A percentile compares a stretch with the other conserved stretches of the same genome.
Conservation (phyloP, 2,329 filamentous ascomycete species). For the Trichocomaceae sp. region DNA sequence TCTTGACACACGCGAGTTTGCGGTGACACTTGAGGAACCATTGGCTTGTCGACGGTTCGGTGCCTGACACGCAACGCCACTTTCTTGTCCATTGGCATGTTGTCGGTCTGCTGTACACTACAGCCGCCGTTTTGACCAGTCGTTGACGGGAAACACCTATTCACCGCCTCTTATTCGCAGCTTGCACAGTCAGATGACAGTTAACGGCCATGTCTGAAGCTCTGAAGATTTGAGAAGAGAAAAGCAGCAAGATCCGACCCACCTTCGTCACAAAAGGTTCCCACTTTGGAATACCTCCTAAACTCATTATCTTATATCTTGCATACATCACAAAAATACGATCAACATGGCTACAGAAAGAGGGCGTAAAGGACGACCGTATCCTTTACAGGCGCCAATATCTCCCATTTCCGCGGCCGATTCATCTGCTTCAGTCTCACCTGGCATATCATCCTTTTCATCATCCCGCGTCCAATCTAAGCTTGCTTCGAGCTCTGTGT, state of each 20-base stretch:
- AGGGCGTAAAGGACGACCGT: slow-evolving; percentile 6
- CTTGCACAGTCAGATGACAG: slow-evolving; percentile 7
- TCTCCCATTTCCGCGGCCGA: slow-evolving; percentile 28
- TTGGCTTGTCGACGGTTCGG: slow-evolving; percentile 8
- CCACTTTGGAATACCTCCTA: background rate
- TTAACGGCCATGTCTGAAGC: background rate
- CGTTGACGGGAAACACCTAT: background rate
- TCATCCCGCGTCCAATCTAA: slow-evolving; percentile 34
- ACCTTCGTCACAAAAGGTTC: background rate
- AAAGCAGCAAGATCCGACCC: slow-evolving; percentile 2
- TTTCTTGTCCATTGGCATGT: slow-evolving; percentile 3
- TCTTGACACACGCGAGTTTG: background rate
- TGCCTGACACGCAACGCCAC: slow-evolving; percentile 9
- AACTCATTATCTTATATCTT: background rate
- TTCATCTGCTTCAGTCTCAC: slow-evolving; percentile 35
- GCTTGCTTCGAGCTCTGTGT: slow-evolving; percentile 58
- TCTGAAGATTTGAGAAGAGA: slow-evolving; percentile 1
- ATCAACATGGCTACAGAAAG: slow-evolving; percentile 3
- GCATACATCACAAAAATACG: background rate
- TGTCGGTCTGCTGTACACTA: slow-evolving; percentile 1
- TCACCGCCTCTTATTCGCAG: slow-evolving; percentile 8
- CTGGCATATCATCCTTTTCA: slow-evolving; percentile 35
- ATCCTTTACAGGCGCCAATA: slow-evolving; percentile 5
- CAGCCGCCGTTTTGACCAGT: background rate
- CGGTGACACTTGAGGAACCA: slow-evolving; percentile 8